phyloP scores from a whole-genome alignment of 2,329 filamentous ascomycete species.

The Nemania diffusa region DNA sequence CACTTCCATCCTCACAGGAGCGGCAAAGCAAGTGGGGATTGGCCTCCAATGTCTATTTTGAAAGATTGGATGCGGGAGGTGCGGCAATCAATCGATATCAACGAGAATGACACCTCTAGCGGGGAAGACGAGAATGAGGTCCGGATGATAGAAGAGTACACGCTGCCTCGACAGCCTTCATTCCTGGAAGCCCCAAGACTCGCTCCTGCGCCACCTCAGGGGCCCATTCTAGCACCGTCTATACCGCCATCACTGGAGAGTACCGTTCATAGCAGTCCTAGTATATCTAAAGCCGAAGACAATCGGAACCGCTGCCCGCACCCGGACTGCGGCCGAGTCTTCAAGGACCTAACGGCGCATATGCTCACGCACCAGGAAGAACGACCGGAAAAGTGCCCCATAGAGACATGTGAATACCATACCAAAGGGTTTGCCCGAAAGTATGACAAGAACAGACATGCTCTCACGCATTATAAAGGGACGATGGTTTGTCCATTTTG shows the following conservation, averaged over 20 bases:
- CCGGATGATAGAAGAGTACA: slow-evolving; percentile 62
- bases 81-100: slow-evolving; percentile 59
- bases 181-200: slow-evolving; percentile 50
- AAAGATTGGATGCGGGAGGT: slow-evolving; percentile 72
- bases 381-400: slow-evolving; percentile 93
- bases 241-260: slow-evolving; percentile 49
- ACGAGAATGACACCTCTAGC: slow-evolving; percentile 60
- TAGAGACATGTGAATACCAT: slow-evolving; percentile 91
- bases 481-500: slow-evolving; percentile 98
- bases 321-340: slow-evolving; percentile 83
- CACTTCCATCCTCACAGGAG: slow-evolving; percentile 67
- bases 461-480: slow-evolving; percentile 94
- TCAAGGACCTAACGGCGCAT: slow-evolving; percentile 93
- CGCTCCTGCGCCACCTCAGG: slow-evolving; percentile 49
- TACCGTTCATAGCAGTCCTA: slow-evolving; percentile 49
- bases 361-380: slow-evolving; percentile 94
- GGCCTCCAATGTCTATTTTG: slow-evolving; percentile 66
- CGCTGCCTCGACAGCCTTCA: slow-evolving; percentile 46
- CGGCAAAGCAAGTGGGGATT: slow-evolving; percentile 67
- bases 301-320: slow-evolving; percentile 73
- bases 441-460: slow-evolving; percentile 96
- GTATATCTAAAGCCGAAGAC: slow-evolving; percentile 48
- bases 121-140: slow-evolving; percentile 63
- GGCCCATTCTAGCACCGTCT: slow-evolving; percentile 47
- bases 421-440: slow-evolving; percentile 92